Evolutionary conservation across 495 filamentous ascomycete genomes (phyloP), one percentile per base, ranked within the genome.

Genomic region (Aspergillus homomorphus): DNA sequence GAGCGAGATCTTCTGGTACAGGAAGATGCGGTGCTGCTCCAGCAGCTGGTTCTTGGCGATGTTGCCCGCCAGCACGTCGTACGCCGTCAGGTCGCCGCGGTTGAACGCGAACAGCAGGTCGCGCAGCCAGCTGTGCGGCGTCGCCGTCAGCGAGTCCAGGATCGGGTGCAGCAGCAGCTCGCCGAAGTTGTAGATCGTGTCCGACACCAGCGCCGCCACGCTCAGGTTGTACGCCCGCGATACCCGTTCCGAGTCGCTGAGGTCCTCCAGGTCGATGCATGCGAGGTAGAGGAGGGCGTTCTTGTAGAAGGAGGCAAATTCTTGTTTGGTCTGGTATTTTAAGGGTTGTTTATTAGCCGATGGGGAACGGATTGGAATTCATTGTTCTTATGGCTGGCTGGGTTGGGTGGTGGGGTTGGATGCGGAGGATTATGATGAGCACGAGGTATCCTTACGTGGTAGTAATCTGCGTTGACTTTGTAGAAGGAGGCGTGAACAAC

Each of bases 121-220:
- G 54, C 89, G 88, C 24, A 99, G 84, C 94, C 94, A 99, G 63
- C 78, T 74, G 68, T 89, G 81, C 45, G 78, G 71, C 33, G 85
- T 83, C 52, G 84, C 76, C 45, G 75, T 80, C 54, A 99, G 82
- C 7, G 89, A 85, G 67, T 96, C 88, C 55, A 98, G 87, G 66
- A 99, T 95, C 6, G 94, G 95, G 76, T 99, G 94, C 58, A 98
- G 85, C 20, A 99, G 86, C 5, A 99, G 90, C 80, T 99, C 94
- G 73, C 94, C 94, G 61, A 99, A 99, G 81, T 98, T 99, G 82
- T 98, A 98, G 77, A 98, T 98, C 60, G 83, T 86, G 69, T 92
- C 90, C 51, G 91, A 96, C 33, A 96, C 88, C 10, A 99, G 81
- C 14, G 94, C 94, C 19, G 95, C 92, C 48, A 99, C 86, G 66